Percentiles rank a stretch among this genome's conserved stretches.
These are phyloP conservation scores for Eustoma russellianum DNA, from an alignment of 257 asterid genomes.

Conservation along the genomic window DNA sequence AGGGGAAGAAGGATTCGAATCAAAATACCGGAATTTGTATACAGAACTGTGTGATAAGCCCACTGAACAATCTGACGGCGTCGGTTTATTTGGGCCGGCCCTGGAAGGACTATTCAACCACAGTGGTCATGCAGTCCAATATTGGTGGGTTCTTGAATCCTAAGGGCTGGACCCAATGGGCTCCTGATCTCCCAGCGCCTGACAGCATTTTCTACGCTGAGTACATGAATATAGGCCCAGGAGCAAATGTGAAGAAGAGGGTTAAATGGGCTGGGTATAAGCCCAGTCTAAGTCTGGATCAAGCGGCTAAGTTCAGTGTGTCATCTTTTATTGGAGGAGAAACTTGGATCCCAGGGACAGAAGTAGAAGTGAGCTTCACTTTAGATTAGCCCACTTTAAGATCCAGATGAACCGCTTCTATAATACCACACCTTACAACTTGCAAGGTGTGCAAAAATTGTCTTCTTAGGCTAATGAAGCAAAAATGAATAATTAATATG, in stretches of 20 bases:
- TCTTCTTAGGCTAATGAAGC: too few relatives aligned
- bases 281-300: slow-evolving; percentile 18
- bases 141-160: slow-evolving; percentile 42
- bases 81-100: slow-evolving; percentile 16
- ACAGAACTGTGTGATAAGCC: too few relatives aligned
- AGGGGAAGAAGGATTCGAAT: too few relatives aligned
- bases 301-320: slow-evolving; percentile 40
- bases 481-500: too few relatives aligned
- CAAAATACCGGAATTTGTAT: too few relatives aligned
- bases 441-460: too few relatives aligned
- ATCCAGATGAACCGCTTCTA: too few relatives aligned
- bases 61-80: too few relatives aligned
- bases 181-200: slow-evolving; percentile 25
- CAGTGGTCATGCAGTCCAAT: slow-evolving; percentile 35
- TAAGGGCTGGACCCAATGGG: slow-evolving; percentile 57
- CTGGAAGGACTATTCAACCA: slow-evolving; percentile 38
- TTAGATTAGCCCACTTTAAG: neutral
- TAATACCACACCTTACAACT: too few relatives aligned
- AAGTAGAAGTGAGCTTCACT: slow-evolving; percentile 17
- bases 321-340: slow-evolving; percentile 36
- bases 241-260: slow-evolving; percentile 26
- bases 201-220: slow-evolving; percentile 41
- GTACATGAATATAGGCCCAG: slow-evolving; percentile 48
- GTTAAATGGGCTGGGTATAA: slow-evolving; percentile 53
- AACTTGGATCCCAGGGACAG: slow-evolving; percentile 29